These are phyloP conservation scores for Eragrostis tef DNA, from an alignment of 202 grass and related monocot species.

Conservation along the genomic window DNA sequence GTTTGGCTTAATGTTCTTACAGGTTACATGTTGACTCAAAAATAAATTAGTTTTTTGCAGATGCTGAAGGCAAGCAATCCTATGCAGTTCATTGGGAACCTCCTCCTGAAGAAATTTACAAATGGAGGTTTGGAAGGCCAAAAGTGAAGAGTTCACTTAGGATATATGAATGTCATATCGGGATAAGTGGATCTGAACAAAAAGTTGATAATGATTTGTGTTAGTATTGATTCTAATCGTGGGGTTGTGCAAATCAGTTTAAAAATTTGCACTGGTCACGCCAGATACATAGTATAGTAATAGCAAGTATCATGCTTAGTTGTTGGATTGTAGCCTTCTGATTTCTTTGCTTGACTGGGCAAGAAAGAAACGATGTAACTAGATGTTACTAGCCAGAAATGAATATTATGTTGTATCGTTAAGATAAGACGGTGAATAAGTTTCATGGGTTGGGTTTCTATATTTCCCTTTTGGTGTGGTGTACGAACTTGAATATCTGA, in stretches of 20 bases:
- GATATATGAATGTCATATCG: conserved; percentile 94
- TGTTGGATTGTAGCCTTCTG: conserved; percentile 27
- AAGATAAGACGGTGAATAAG: not conserved
- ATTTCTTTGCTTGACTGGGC: conserved; percentile 1
- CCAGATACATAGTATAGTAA: conserved; percentile 24
- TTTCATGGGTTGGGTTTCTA: conserved; percentile 30
- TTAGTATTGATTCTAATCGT: conserved; percentile 31
- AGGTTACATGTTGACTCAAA: conserved; percentile 30
- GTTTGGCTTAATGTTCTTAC: not conserved
- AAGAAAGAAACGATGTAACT: not conserved
- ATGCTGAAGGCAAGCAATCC: conserved; percentile 68
- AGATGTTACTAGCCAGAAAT: conserved; percentile 2
- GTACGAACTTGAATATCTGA: conserved; percentile 10
- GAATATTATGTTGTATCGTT: conserved; percentile 23
- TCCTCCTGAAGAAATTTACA: conserved; percentile 76
- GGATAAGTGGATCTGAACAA: conserved; percentile 77
- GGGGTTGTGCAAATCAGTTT: not conserved
- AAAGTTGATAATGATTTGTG: conserved; percentile 50
- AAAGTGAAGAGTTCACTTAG: conserved; percentile 79
- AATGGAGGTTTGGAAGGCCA: conserved; percentile 73
- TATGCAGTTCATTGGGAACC: conserved; percentile 92
- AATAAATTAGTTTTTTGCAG: conserved; percentile 41
- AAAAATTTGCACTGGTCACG: conserved; percentile 18
- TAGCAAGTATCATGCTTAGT: conserved; percentile 11
- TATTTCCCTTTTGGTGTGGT: not conserved